phyloP scores from a whole-genome alignment of 2,329 filamentous ascomycete species.

The Verticillium alfalfae region DNA sequence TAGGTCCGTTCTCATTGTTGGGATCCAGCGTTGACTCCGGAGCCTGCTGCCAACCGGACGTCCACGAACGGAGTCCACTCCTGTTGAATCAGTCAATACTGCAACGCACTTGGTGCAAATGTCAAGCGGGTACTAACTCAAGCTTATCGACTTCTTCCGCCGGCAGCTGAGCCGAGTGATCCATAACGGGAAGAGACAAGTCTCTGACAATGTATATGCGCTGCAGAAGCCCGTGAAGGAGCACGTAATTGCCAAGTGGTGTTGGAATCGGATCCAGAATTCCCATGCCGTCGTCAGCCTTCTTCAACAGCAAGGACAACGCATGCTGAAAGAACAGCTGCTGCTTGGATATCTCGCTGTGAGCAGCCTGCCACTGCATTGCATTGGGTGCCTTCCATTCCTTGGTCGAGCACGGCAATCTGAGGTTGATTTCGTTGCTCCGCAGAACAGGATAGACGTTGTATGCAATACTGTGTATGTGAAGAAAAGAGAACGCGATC shows the following conservation, averaged over 20 bases:
- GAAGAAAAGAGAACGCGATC: conserved; percentile 30
- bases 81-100: conserved; percentile 9
- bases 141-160: conserved; percentile 28
- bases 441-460: conserved; percentile 28
- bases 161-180: conserved; percentile 22
- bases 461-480: conserved; percentile 31
- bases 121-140: conserved; percentile 16
- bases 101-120: background rate
- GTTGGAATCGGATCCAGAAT: conserved; percentile 27
- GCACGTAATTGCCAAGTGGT: conserved; percentile 28
- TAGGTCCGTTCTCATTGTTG: conserved; percentile 32
- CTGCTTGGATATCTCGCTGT: conserved; percentile 18
- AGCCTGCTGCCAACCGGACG: conserved; percentile 30
- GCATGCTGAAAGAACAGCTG: conserved; percentile 30
- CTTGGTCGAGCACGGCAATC: conserved; percentile 26
- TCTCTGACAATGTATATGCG: conserved; percentile 31
- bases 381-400: conserved; percentile 28
- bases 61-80: conserved; percentile 28
- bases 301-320: conserved; percentile 22
- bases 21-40: conserved; percentile 31
- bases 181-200: conserved; percentile 25
- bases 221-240: conserved; percentile 29
- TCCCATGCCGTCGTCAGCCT: conserved; percentile 18
- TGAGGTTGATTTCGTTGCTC: conserved; percentile 27
- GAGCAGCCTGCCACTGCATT: conserved; percentile 20